phyloP scores from a whole-genome alignment of 768 basidiomycete species.

The Suillus bovinus region DNA sequence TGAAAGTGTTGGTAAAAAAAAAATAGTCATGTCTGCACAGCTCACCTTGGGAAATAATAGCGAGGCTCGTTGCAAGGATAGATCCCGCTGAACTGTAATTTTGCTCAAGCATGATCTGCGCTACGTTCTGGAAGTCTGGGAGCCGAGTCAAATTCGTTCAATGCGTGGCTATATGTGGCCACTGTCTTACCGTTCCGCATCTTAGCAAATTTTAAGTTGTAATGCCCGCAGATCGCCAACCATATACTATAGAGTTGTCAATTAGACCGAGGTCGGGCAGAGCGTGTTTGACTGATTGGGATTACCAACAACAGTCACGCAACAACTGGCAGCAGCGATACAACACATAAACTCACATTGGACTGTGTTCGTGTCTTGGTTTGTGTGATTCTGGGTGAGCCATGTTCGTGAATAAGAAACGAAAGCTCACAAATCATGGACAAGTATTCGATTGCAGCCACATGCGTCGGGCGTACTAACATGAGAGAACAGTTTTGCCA shows the following conservation, averaged over 20 bases:
- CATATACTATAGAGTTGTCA: constrained; percentile 55
- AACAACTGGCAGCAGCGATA: constrained; percentile 52
- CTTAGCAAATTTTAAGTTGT: constrained; percentile 67
- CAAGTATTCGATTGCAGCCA: too few species aligned
- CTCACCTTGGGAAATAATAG: constrained; percentile 81
- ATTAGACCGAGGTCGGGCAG: constrained; percentile 2
- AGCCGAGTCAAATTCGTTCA: not conserved
- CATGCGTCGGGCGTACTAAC: too few species aligned
- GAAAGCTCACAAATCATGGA: constrained; percentile 41
- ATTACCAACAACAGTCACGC: constrained; percentile 84
- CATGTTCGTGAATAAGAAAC: not conserved
- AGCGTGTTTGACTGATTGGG: constrained; percentile 82
- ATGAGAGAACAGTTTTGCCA: too few species aligned
- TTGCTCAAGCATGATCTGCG: constrained; percentile 76
- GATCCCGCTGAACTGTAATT: constrained; percentile 85
- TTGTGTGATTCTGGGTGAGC: constrained; percentile 19
- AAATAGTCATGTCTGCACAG: not conserved
- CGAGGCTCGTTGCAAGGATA: constrained; percentile 71
- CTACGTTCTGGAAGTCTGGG: constrained; percentile 62
- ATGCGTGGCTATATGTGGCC: not conserved
- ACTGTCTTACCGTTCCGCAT: constrained; percentile 59
- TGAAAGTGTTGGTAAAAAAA: not conserved
- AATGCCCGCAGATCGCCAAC: constrained; percentile 83
- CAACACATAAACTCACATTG: constrained; percentile 80
- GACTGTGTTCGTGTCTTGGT: constrained; percentile 78